These are phyloP conservation scores for Tuber aestivum DNA, from an alignment of 495 filamentous ascomycete genomes.

Conservation along the genomic window DNA sequence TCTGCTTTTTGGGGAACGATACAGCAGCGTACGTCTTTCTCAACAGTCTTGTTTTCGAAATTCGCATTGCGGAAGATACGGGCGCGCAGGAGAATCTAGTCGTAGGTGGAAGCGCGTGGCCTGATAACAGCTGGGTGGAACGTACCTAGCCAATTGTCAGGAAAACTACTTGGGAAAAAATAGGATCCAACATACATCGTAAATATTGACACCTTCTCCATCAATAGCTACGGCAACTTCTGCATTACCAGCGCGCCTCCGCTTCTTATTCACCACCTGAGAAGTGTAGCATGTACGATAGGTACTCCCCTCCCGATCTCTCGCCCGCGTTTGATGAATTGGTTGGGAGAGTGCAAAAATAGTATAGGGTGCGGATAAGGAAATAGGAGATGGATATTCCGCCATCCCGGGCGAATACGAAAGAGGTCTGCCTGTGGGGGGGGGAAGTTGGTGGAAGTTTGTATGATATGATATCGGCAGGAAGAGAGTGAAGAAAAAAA, in stretches of 20 bases:
- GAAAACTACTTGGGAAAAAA: slow-evolving; percentile 3
- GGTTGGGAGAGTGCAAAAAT: slow-evolving; percentile 39
- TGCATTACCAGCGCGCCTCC: slow-evolving; percentile 47
- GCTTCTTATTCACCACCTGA: slow-evolving; percentile 58
- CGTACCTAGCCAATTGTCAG: slow-evolving; percentile 24
- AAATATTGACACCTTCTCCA: slow-evolving; percentile 84
- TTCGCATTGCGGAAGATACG: slow-evolving; percentile 20
- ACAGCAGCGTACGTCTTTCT: slow-evolving; percentile 40
- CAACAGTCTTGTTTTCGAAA: slow-evolving; percentile 10
- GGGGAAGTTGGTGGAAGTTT: slow-evolving; percentile 16
- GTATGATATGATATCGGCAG: not conserved
- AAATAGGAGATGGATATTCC: slow-evolving; percentile 22
- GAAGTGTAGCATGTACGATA: slow-evolving; percentile 38
- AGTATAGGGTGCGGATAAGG: slow-evolving; percentile 40
- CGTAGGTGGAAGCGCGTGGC: slow-evolving; percentile 38
- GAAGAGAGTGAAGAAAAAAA: slow-evolving; percentile 15
- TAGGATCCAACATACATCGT: slow-evolving; percentile 60
- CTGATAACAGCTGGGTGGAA: slow-evolving; percentile 36
- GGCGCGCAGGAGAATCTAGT: slow-evolving; percentile 41
- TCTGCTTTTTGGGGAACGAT: slow-evolving; percentile 32
- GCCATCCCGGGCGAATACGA: slow-evolving; percentile 13
- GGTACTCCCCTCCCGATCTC: slow-evolving; percentile 21
- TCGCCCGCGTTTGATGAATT: slow-evolving; percentile 37
- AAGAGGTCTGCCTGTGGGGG: slow-evolving; percentile 2
- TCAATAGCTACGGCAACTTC: slow-evolving; percentile 84